Conservation (phyloP, 192 early-diverging fungal genomes). For the Helicostylum pulchrum region DNA sequence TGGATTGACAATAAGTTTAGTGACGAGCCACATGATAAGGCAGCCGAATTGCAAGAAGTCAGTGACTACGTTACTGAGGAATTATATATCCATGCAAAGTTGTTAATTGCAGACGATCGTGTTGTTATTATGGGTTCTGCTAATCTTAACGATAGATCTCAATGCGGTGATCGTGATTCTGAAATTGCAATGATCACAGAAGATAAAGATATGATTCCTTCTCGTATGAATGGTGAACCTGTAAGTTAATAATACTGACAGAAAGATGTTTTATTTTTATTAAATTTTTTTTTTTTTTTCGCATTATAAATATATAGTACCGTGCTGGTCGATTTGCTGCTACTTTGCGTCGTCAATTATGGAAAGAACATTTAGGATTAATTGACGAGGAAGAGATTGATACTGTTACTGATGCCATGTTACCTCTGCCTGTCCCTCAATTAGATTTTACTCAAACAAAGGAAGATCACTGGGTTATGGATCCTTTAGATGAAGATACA, state of each 20-base stretch:
- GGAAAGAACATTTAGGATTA: conserved; percentile 82
- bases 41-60: conserved; percentile 7
- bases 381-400: conserved; percentile 44
- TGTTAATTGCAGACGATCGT: conserved; percentile 87
- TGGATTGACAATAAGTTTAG: neutral
- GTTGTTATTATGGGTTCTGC: conserved; percentile 82
- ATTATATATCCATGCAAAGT: conserved; percentile 84
- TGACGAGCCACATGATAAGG: neutral
- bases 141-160: conserved; percentile 89
- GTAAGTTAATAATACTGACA: conserved; percentile 40
- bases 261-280: neutral
- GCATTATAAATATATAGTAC: conserved; percentile 44
- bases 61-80: conserved; percentile 69
- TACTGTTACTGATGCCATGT: conserved; percentile 25
- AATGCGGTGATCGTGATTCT: conserved; percentile 79
- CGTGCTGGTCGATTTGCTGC: conserved; percentile 73
- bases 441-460: conserved; percentile 27
- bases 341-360: conserved; percentile 68
- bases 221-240: conserved; percentile 68
- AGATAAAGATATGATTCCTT: conserved; percentile 62
- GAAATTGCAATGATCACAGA: conserved; percentile 84
- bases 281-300: neutral
- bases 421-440: conserved; percentile 29
- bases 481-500: conserved; percentile 68
- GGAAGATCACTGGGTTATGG: conserved; percentile 48